Percentiles rank a stretch among this genome's conserved stretches.
Evolutionary conservation across 257 asterid genomes (phyloP).

Genomic region (Solanum microdontum): DNA sequence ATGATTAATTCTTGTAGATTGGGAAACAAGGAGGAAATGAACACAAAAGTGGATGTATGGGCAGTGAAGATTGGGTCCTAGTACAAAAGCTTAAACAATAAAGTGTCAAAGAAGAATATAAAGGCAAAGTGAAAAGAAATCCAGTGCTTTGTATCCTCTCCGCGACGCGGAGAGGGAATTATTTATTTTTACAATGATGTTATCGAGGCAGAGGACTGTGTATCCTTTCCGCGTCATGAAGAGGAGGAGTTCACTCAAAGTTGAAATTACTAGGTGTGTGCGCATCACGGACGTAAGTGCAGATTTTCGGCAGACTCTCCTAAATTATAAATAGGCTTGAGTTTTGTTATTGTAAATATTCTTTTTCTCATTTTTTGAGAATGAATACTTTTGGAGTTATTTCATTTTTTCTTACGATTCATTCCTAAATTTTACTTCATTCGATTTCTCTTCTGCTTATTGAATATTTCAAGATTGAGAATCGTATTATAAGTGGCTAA

Average conservation of each 20-base stretch:
- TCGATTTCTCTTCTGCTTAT: background rate
- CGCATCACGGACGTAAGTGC: background rate
- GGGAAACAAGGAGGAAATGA: too few species aligned
- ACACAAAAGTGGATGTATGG: too few species aligned
- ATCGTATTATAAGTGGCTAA: background rate
- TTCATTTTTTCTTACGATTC: background rate
- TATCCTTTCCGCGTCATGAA: background rate
- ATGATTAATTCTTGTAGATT: too few species aligned
- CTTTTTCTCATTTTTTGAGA: background rate
- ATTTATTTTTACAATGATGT: background rate
- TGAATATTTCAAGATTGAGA: background rate
- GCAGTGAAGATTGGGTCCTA: too few species aligned
- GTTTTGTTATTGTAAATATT: too few species aligned
- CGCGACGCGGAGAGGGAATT: background rate
- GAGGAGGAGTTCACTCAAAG: background rate
- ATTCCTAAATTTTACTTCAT: background rate
- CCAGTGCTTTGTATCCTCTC: too few species aligned
- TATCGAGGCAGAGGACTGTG: background rate
- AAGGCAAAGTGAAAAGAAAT: too few species aligned
- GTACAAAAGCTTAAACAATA: too few species aligned
- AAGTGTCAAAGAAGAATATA: too few species aligned
- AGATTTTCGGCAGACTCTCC: background rate
- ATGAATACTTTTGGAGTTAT: background rate
- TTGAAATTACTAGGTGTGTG: background rate
- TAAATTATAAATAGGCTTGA: too few species aligned